Percentiles rank a stretch among this genome's conserved stretches.
Evolutionary conservation across 192 early-diverging fungal species (phyloP).

Genomic region (Lobosporangium transversale): DNA sequence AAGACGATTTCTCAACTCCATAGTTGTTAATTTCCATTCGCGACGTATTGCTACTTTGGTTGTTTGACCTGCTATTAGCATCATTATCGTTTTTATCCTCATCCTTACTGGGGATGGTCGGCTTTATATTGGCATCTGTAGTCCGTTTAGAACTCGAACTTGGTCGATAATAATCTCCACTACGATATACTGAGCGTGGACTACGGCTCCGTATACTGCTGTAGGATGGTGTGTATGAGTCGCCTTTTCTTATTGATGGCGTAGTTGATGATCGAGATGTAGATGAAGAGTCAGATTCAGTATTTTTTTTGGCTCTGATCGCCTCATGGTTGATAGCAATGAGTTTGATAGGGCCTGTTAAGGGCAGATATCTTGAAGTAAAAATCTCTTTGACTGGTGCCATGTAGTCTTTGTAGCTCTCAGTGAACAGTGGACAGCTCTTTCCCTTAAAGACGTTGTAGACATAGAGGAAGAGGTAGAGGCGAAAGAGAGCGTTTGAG

Average conservation of each 20-base stretch:
- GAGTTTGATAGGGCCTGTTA: conserved; percentile 11
- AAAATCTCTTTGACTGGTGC: conserved; percentile 41
- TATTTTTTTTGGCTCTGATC: background rate
- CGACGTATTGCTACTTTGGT: background rate
- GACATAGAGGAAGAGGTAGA: background rate
- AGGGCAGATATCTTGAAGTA: conserved; percentile 33
- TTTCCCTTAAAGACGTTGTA: background rate
- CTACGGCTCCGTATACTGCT: background rate
- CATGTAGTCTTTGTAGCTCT: conserved; percentile 18
- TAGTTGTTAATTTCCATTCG: background rate
- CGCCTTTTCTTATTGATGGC: background rate
- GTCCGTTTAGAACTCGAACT: background rate
- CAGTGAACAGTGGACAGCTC: conserved; percentile 26
- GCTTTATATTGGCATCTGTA: background rate
- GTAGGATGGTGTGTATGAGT: conserved; percentile 2
- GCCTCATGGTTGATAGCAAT: conserved; percentile 12
- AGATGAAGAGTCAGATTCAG: background rate
- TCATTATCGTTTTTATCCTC: background rate
- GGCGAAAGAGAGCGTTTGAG: background rate
- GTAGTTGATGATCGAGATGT: background rate
- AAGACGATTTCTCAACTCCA: background rate
- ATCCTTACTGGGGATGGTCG: background rate
- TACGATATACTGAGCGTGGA: background rate
- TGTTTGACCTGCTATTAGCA: background rate
- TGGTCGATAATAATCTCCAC: conserved; percentile 8